Base-by-base conservation (phyloP, 2,329 filamentous ascomycete species). In the Beauveria rudraprayagi region DNA sequence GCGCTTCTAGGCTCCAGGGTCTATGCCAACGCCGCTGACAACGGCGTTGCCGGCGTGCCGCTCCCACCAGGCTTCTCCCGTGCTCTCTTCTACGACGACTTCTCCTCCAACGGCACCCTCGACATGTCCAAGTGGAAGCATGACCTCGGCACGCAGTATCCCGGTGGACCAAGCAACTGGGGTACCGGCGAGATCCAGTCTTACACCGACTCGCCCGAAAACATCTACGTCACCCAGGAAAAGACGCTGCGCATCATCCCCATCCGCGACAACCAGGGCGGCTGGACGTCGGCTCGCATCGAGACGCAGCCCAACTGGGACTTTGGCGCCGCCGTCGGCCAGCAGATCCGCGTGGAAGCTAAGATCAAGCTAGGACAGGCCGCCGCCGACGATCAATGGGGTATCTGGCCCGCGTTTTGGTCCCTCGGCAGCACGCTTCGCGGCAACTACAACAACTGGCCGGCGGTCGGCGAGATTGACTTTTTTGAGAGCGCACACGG, bases 351-450 rank as follows among this genome's bases (percentile, higher is more conserved):
- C 59, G 69, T 77, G 56, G 73, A 79, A 65, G 71, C 74, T 5
- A 65, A 65, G 17, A 70, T 80, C 63, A 72, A 70, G 65, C 65
- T 79, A 3, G 72, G 75, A n/a, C 60, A 26, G 58, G 67, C 67
- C 19, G 40, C 69, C 1, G 56, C 60, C 28, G 24, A 56, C 9
- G 56, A 65, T 5, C 72, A 76, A 62, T 64, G 71, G 53, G 76
- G 77, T 19, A 76, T 79, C 66, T 80, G 78, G 78, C 75, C 74
- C 0, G 78, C 77, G 0, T 79, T 80, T 64, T 80, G 77, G 78
- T 68, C 73, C 24, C 71, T 80, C 37, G 77, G 77, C 6, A 63
- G 69, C 9, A 66, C 63, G 1, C 77, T 73, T 67, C 72, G 77
- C 48, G 66, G 66, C 34, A 71, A 75, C 61, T 74, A 74, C 62